phyloP scores from a whole-genome alignment of 768 basidiomycete genomes.

The Russula earlei region DNA sequence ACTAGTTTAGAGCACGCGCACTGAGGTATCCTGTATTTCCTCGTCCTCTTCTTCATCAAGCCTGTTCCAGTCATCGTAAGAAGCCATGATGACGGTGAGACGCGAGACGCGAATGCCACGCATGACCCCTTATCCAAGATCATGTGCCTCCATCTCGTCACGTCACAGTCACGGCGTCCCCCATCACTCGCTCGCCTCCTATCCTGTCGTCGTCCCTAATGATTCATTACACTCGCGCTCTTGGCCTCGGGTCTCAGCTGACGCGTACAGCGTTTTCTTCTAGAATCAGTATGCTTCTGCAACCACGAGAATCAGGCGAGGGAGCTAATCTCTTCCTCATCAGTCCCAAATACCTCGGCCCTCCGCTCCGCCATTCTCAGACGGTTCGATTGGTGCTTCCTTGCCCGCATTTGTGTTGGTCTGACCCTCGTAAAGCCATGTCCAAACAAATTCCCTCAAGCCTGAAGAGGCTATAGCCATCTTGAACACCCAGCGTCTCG shows the following conservation, averaged over 20 bases:
- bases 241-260: constrained; percentile 50
- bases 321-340: neutral
- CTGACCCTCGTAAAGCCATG: constrained; percentile 28
- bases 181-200: too few species aligned
- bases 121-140: neutral
- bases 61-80: constrained; percentile 74
- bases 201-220: constrained; percentile 10
- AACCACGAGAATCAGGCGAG: neutral
- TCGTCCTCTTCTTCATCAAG: constrained; percentile 77
- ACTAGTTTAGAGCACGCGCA: constrained; percentile 25
- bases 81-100: constrained; percentile 36
- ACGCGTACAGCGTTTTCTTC: constrained; percentile 39
- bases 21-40: constrained; percentile 64
- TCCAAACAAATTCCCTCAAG: constrained; percentile 59
- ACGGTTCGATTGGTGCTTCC: constrained; percentile 15
- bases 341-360: constrained; percentile 19
- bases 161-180: too few species aligned
- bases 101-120: neutral
- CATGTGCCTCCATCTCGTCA: neutral
- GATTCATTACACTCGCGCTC: constrained; percentile 39
- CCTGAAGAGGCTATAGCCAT: constrained; percentile 50
- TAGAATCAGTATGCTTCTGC: constrained; percentile 24
- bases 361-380: constrained; percentile 9
- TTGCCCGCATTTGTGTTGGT: neutral
- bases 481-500: constrained; percentile 79